Evolutionary conservation across 257 asterid genomes (phyloP), one percentile per base, ranked within the genome.

Genomic region (Ballota nigra): DNA sequence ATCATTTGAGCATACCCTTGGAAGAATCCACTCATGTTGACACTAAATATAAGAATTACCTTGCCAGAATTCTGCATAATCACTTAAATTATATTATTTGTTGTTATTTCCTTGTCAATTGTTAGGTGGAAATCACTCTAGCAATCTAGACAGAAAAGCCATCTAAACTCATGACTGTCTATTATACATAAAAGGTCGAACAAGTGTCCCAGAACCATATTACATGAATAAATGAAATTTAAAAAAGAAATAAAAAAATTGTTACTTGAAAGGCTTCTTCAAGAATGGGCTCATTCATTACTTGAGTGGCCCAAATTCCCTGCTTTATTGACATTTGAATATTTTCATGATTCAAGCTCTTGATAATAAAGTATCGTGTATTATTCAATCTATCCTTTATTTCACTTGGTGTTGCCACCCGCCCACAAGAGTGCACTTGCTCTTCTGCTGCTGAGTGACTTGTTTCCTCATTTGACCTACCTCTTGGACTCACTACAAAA

Each of bases 1-100:
- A 77, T 80, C 98, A 93, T 93, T 83, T 93, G 84, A 61, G 97
- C 98, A 75, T 93, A 93, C n/a, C 98, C 98, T 93, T 93, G 98
- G 87, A 93, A 93, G 90, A 83, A 91, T 38, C 96, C 96, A 84
- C 98, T 93, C 96, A 82, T 83, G 88, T 93, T 93, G 87, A 93
- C 98, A 82, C 98, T 93, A 82, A 91, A 93, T 79, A 93, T 89
- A 74, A 93, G 87, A 85, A 93, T 91, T 66, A 93, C 98, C 86
- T 89, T 93, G 81, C 92, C 84, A 77, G 96, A 87, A 77, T 82
- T 93, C 98, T 93, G 96, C 93, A 89, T 72, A 73, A 80, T 79
- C 83, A 82, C 89, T 84, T 81, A 70, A 68, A 69, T 12, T 71
- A 71, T 36, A 77, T 84, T 78, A 84, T 77, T 63, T 72, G 61